Evolutionary conservation across 805 yeast species (phyloP), one percentile per base, ranked within the genome.

Genomic region (Clavispora asparagi): DNA sequence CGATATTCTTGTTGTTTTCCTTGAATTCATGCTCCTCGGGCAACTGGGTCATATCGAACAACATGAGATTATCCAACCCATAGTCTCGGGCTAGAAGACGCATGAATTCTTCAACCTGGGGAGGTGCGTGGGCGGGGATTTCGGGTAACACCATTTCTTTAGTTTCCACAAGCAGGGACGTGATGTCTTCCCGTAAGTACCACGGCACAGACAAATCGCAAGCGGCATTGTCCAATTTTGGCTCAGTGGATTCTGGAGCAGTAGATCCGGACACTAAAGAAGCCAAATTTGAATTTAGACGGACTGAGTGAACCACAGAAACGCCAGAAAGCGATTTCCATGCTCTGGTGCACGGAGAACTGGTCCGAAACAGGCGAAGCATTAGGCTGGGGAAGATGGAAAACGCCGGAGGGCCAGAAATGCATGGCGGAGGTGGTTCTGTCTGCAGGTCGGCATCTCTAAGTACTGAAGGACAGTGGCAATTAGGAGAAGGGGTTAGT

Each of bases 71-170:
- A 4, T 67, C 65, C 33, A 91, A 65, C 9, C 96, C 95, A 49
- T 86, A 73, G 30, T 85, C 82, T 6, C 70, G 62, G 4, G 79
- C 77, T 46, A 86, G 59, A 44, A 75, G 70, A 6, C 69, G 56
- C 10, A 82, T 57, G 9, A 85, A 61, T 3, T 64, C 62, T 30
- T 61, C 58, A 8, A 90, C 55, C 1, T 78, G 60, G 0, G 53
- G 57, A 0, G 96, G 96, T 0, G 87, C 64, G 40, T 73, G 55
- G 1, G 48, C 52, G 0, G 97, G 96, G 5, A 85, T 52, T 3
- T 59, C 70, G 0, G 96, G 92, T 37, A 82, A 57, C 40, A 57
- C 47, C 48, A 62, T 42, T 7, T 44, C 44, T 16, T 49, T 48
- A 26, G 55, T 51, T 29, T 51, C 63, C 16, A 60, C 59, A 40